Evolutionary conservation across 2,329 filamentous ascomycete genomes (phyloP).

Genomic region (Trichophyton schoenleinii): DNA sequence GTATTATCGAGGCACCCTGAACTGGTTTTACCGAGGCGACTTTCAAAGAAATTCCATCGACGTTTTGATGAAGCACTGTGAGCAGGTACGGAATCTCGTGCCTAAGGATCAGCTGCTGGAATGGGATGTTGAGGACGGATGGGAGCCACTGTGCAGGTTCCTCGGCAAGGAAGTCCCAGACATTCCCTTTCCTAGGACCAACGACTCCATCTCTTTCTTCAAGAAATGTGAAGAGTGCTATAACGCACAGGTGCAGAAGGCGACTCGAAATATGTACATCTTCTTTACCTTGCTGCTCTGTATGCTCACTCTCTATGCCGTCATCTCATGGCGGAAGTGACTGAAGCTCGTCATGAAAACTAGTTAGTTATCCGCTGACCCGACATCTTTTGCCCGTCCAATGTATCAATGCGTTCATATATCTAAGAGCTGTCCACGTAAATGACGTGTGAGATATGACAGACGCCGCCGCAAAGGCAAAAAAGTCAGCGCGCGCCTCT

Average conservation of each 20-base stretch:
- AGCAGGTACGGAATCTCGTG: slow-evolving; percentile 36
- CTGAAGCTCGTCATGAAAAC: neutral
- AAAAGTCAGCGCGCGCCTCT: neutral
- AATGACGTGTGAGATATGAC: neutral
- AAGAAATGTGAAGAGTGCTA: neutral
- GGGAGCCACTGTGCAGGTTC: slow-evolving; percentile 33
- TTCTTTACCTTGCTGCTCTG: neutral
- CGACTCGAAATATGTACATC: neutral
- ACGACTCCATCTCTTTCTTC: slow-evolving; percentile 12
- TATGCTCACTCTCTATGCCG: neutral
- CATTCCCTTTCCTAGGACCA: slow-evolving; percentile 24
- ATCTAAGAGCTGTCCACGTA: too few species aligned
- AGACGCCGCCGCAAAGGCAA: too few species aligned
- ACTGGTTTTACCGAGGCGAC: neutral
- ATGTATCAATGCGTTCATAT: neutral
- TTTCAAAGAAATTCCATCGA: neutral
- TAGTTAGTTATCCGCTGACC: neutral
- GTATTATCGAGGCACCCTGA: neutral
- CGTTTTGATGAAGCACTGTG: slow-evolving; percentile 36
- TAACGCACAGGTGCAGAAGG: neutral
- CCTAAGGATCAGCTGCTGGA: slow-evolving; percentile 41
- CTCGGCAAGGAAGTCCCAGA: slow-evolving; percentile 25
- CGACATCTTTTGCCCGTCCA: neutral
- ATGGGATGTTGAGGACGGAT: slow-evolving; percentile 42
- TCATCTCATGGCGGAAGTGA: neutral